Conservation (phyloP, 352 stramenopile species). For the Sclerospora graminicola region DNA sequence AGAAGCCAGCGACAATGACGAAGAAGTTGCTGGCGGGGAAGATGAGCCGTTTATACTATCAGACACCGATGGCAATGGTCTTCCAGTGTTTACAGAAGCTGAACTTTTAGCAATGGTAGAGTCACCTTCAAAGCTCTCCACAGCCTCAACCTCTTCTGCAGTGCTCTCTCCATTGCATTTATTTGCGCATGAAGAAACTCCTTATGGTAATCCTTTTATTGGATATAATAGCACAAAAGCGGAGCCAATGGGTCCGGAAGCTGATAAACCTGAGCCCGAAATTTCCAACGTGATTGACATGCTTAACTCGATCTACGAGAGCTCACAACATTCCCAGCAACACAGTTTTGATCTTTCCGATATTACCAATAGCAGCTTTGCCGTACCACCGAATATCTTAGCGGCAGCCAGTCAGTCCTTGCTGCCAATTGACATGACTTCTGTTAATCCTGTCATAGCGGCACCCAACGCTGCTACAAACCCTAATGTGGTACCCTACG, state of each 20-base stretch:
- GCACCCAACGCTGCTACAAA: constrained; percentile 1
- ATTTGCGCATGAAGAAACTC: constrained; percentile 8
- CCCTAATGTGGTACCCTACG: constrained; percentile 10
- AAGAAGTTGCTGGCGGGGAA: constrained; percentile 8
- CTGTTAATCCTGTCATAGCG: background rate
- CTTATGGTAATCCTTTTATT: background rate
- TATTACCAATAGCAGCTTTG: constrained; percentile 9
- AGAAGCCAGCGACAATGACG: constrained; percentile 6
- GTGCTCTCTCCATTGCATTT: constrained; percentile 2
- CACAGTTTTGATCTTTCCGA: constrained; percentile 8
- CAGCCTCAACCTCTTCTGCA: constrained; percentile 19
- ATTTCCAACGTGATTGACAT: constrained; percentile 55
- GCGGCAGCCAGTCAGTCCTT: constrained; percentile 12
- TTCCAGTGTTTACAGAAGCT: constrained; percentile 34
- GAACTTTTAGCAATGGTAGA: constrained; percentile 29
- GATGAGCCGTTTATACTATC: constrained; percentile 24
- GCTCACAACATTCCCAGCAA: constrained; percentile 18
- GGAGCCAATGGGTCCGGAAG: constrained; percentile 3
- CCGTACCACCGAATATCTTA: no score
- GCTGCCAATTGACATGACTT: constrained; percentile 1
- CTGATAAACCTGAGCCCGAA: constrained; percentile 24
- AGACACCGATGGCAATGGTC: constrained; percentile 18
- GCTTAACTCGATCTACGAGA: constrained; percentile 56
- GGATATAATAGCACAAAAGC: background rate
- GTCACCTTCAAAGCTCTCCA: constrained; percentile 21